Percentiles rank a stretch among this genome's conserved stretches.
Evolutionary conservation across 2,329 filamentous ascomycete species (phyloP).

Genomic region (Arthrobotrys musiformis): DNA sequence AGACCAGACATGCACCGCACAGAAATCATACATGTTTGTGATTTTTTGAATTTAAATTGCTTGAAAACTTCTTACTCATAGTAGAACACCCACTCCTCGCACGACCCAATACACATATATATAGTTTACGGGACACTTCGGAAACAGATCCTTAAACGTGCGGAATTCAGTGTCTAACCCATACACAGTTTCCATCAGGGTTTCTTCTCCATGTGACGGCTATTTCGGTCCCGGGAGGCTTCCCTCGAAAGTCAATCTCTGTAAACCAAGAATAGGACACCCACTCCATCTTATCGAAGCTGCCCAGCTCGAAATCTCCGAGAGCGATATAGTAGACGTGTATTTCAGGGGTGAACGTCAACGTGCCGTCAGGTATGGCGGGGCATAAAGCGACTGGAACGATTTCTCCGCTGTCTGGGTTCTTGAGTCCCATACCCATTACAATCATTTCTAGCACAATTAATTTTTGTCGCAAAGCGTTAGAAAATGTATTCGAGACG

Average conservation of each 20-base stretch:
- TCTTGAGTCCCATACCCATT: conserved; percentile 22
- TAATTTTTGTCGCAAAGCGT: background rate
- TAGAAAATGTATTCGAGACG: background rate
- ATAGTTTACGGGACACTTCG: too few species aligned
- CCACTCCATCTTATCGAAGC: background rate
- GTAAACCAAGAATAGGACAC: conserved; percentile 1
- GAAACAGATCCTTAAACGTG: background rate
- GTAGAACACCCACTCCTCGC: too few species aligned
- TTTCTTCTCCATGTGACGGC: conserved; percentile 2
- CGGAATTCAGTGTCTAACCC: background rate
- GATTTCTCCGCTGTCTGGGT: conserved; percentile 16
- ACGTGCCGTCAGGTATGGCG: conserved; percentile 9
- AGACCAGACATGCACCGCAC: too few species aligned
- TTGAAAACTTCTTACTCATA: too few species aligned
- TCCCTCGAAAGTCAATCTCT: conserved; percentile 25
- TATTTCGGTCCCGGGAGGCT: conserved; percentile 19
- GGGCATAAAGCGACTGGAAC: conserved; percentile 10
- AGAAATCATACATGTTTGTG: too few species aligned
- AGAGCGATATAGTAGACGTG: conserved; percentile 13
- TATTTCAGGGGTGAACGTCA: conserved; percentile 22
- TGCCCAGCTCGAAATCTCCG: background rate
- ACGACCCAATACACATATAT: too few species aligned
- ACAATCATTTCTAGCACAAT: conserved; percentile 17
- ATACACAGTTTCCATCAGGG: background rate
- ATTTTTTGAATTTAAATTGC: too few species aligned